phyloP scores from a whole-genome alignment of 2,329 filamentous ascomycete species.

The Fusarium sp. region DNA sequence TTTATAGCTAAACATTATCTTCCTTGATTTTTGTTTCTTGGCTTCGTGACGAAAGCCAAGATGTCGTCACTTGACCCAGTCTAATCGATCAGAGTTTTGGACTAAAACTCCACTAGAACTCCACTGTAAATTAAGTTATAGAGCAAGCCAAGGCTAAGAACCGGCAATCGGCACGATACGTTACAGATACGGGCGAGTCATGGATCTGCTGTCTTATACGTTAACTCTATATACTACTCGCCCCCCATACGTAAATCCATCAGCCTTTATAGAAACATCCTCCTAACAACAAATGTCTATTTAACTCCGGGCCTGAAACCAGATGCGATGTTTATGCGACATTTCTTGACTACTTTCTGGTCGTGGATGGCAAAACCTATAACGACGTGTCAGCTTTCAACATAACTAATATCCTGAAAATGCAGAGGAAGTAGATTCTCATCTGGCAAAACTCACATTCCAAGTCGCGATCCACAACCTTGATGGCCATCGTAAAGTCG shows the following conservation, averaged over 20 bases:
- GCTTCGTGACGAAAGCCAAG: not conserved
- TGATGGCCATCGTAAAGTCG: not conserved
- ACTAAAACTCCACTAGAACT: not conserved
- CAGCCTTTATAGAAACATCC: rapidly evolving
- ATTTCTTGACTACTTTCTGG: not conserved
- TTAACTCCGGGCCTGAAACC: not conserved
- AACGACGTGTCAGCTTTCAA: not conserved
- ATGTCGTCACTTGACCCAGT: not conserved
- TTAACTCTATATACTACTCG: too few relatives aligned
- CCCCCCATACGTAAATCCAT: too few relatives aligned
- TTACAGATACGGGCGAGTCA: too few relatives aligned
- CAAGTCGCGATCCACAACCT: not conserved
- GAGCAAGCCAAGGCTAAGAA: not conserved
- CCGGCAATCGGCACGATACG: not conserved
- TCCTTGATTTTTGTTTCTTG: not conserved
- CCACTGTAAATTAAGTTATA: not conserved
- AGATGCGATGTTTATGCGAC: not conserved
- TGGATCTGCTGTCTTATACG: too few relatives aligned
- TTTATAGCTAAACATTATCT: rapidly evolving
- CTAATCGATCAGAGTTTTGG: not conserved
- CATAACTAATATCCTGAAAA: rapidly evolving
- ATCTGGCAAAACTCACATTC: not conserved
- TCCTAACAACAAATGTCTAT: not conserved
- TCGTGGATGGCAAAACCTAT: not conserved
- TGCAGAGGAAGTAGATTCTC: rapidly evolving